These are phyloP conservation scores for Aegilops tauschii DNA, from an alignment of 176 grass and related monocot species.

Conservation along the genomic window DNA sequence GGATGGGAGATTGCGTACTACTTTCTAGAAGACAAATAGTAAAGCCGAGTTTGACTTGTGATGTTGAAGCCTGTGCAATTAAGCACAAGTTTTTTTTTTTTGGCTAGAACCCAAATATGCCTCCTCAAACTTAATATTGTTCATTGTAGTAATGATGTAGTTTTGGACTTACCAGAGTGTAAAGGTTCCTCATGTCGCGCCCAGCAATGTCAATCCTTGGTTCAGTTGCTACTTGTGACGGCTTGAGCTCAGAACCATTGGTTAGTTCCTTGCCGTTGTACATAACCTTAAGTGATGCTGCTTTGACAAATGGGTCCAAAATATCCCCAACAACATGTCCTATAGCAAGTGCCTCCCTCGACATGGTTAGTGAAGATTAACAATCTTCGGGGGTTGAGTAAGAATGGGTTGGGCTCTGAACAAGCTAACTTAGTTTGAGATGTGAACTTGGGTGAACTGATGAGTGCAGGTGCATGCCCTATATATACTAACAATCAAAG, in stretches of 20 bases:
- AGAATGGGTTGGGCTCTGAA: slow-evolving; percentile 21
- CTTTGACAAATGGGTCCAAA: slow-evolving; percentile 79
- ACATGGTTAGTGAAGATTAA: slow-evolving; percentile 49
- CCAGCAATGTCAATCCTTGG: slow-evolving; percentile 74
- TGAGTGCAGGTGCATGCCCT: slow-evolving; percentile 42
- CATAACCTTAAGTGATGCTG: slow-evolving; percentile 64
- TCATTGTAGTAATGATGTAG: slow-evolving; percentile 17
- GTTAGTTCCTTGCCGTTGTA: slow-evolving; percentile 85
- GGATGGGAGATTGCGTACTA: background rate
- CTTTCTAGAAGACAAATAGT: slow-evolving; percentile 1
- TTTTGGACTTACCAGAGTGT: slow-evolving; percentile 81
- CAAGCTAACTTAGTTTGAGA: slow-evolving; percentile 33
- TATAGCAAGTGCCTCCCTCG: slow-evolving; percentile 88
- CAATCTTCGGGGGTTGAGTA: slow-evolving; percentile 11
- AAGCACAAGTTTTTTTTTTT: background rate
- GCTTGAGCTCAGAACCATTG: slow-evolving; percentile 88
- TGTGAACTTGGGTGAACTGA: slow-evolving; percentile 42
- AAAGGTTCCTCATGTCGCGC: slow-evolving; percentile 59
- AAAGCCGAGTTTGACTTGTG: background rate
- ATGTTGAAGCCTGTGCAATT: background rate
- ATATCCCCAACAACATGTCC: slow-evolving; percentile 92
- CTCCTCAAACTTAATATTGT: background rate
- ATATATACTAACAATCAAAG: slow-evolving; percentile 74
- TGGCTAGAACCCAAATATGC: background rate
- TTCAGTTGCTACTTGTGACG: slow-evolving; percentile 64